Conservation (phyloP, 495 filamentous ascomycete species). For the Aspergillus incahuasiensis region DNA sequence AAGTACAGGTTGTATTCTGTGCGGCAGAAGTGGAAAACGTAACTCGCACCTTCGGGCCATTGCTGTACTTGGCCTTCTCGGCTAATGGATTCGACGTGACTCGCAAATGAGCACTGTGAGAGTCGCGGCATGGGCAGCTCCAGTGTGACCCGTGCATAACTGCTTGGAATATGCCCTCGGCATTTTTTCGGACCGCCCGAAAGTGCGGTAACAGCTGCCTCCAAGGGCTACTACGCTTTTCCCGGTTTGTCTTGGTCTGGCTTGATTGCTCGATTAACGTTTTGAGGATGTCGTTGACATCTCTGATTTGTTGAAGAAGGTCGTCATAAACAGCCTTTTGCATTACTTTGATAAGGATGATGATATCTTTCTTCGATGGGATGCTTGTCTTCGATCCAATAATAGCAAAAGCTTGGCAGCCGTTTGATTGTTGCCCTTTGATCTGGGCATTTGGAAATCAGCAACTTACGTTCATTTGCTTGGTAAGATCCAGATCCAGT, state of each 20-base stretch:
- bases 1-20: not conserved
- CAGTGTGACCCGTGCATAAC: constrained; percentile 7
- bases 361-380: too few species aligned
- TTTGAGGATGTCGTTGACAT: constrained; percentile 8
- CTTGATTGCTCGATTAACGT: constrained; percentile 1
- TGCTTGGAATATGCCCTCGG: constrained; percentile 2
- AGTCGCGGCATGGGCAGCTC: constrained; percentile 2
- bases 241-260: not conserved
- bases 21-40: not conserved
- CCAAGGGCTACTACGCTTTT: not conserved
- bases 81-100: not conserved
- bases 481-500: not conserved
- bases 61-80: not conserved
- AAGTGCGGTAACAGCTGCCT: constrained; percentile 5
- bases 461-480: too few species aligned
- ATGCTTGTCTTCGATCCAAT: too few species aligned
- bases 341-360: not conserved
- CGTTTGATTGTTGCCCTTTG: too few species aligned
- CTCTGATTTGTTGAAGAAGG: constrained; percentile 4
- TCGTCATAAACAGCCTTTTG: constrained; percentile 6
- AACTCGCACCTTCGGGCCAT: not conserved
- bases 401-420: too few species aligned
- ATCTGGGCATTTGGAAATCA: too few species aligned
- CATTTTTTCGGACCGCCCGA: constrained; percentile 8
- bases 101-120: constrained; percentile 10